These are phyloP conservation scores for Podospora sp. DNA, from an alignment of 495 filamentous ascomycete species.

Conservation along the genomic window DNA sequence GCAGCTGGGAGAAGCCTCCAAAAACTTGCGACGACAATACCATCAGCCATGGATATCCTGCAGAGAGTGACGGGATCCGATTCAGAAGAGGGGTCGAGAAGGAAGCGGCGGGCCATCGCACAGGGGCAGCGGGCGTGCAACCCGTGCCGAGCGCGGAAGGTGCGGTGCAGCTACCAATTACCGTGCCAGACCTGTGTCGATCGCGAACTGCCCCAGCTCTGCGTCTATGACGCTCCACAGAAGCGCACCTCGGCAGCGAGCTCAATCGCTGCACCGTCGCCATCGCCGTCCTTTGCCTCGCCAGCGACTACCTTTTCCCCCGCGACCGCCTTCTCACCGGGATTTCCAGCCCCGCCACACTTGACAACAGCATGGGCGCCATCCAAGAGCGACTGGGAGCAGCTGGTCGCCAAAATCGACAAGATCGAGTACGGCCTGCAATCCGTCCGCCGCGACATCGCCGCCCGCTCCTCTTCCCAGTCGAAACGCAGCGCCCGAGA, in stretches of 20 bases:
- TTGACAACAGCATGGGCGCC: slow-evolving; percentile 7
- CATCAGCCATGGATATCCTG: not conserved
- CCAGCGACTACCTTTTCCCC: not conserved
- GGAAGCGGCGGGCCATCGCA: slow-evolving; percentile 11
- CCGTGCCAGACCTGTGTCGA: slow-evolving; percentile 17
- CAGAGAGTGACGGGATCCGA: not conserved
- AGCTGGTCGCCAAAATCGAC: slow-evolving; percentile 14
- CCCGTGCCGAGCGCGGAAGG: slow-evolving; percentile 11
- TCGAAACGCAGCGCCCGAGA: not conserved
- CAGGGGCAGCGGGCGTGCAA: slow-evolving; percentile 13
- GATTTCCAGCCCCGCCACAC: not conserved
- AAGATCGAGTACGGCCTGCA: not conserved
- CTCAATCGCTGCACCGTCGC: not conserved
- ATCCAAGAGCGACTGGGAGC: slow-evolving; percentile 13
- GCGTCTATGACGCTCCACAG: slow-evolving; percentile 13
- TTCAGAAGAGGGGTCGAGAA: not conserved
- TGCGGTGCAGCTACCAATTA: slow-evolving; percentile 15
- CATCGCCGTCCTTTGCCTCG: not conserved
- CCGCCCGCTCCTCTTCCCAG: not conserved
- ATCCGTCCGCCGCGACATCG: slow-evolving; percentile 1
- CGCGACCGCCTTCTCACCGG: not conserved
- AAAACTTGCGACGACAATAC: not conserved
- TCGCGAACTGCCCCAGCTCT: slow-evolving; percentile 12
- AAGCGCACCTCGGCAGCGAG: slow-evolving; percentile 2
- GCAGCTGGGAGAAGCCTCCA: not conserved